Base-by-base conservation (phyloP, 176 grass and related monocot species). In the Thinopyrum elongatum region DNA sequence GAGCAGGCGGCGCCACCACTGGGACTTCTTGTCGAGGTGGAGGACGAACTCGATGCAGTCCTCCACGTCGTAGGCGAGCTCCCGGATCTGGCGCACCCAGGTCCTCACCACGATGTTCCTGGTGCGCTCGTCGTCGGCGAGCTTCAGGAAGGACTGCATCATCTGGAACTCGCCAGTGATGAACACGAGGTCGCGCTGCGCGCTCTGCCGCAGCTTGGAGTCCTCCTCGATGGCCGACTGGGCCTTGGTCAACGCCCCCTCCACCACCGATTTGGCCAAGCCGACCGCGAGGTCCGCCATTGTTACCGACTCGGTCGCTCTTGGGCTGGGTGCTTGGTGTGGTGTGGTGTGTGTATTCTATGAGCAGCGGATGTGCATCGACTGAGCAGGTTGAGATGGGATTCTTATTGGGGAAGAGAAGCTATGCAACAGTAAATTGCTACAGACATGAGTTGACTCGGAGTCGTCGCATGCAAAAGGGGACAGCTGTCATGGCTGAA, bases 151-250 rank as follows among this genome's bases (percentile, higher is more conserved):
- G 4, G 85, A 65, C 4, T 75, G 57, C 85, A 87, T 87, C 85
- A 81, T 87, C 64, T 86, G 74, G 26, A 86, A 79, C 64, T 86
- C 84, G n/a, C 65, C 84, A 1, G 31, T 44, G 49, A 86, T 86
- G 11, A 86, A 38, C 42, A 85, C 25, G 6, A 69, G 44, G 16
- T 85, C 74, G 0, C 63, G 28, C 28, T 81, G 67, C 39, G 72
- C 29, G 7, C 16, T 66, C 58, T 55, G 42, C 67, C 70, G 31
- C 2, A 74, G 55, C 85, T 36, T 36, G 22, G 9, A 53, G 30
- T 87, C 85, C 69, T 87, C 69, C 58, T 81, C 60, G 10, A 87
- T 87, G 0, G 85, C 78, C 3, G 41, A 27, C 29, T 75, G 27
- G 3, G 60, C 78, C 22, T n/a, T 31, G 29, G 39, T 27, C 9